These are phyloP conservation scores for Ilyonectria robusta DNA, from an alignment of 2,329 filamentous ascomycete species.

Conservation along the genomic window DNA sequence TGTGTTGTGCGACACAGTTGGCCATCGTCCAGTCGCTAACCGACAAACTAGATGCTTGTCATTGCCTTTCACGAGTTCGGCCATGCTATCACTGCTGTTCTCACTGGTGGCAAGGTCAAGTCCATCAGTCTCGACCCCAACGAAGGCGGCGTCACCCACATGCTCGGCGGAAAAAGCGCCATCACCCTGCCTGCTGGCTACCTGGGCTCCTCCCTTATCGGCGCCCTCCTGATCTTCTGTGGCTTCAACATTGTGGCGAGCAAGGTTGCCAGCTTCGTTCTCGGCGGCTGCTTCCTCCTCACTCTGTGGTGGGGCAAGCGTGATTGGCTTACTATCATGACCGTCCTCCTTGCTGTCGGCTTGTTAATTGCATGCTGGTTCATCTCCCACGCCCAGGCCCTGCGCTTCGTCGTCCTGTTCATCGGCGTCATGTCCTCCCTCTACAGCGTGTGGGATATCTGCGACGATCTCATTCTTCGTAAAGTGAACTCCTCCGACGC, in stretches of 20 bases:
- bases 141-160: conserved; percentile 84
- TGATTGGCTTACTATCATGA: conserved; percentile 83
- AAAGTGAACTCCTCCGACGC: conserved; percentile 87
- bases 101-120: conserved; percentile 81
- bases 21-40: conserved; percentile 24
- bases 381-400: conserved; percentile 80
- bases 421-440: conserved; percentile 87
- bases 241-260: conserved; percentile 86
- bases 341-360: conserved; percentile 78
- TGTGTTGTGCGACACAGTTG: background rate
- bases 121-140: conserved; percentile 83
- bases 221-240: conserved; percentile 82
- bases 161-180: conserved; percentile 79
- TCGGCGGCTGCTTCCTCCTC: conserved; percentile 82
- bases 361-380: conserved; percentile 84
- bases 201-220: conserved; percentile 82
- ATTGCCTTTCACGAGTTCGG: conserved; percentile 88
- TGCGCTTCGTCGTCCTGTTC: conserved; percentile 83
- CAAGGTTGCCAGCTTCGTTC: conserved; percentile 81
- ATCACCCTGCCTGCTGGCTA: conserved; percentile 85
- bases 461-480: conserved; percentile 83
- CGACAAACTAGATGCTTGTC: conserved; percentile 76
- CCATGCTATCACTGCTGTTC: conserved; percentile 80
- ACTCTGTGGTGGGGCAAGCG: conserved; percentile 86
- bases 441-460: conserved; percentile 89